Base-by-base conservation (phyloP, 306 rosid genomes). In the barrel medic (Medicago truncatula) region DNA sequence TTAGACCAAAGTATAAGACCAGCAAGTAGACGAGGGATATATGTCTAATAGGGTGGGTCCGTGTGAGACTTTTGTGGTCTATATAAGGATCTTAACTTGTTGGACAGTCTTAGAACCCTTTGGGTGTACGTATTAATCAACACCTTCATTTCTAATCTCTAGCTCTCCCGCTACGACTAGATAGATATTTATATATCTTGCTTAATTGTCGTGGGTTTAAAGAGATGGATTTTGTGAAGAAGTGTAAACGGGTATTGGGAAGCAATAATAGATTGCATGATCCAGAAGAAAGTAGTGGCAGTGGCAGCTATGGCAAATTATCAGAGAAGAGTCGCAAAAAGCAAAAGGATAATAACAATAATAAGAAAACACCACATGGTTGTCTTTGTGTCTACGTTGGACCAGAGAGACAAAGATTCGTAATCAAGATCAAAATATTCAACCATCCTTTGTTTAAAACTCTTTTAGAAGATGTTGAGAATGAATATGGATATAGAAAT, bases 381-480 rank as follows among this genome's bases (percentile, higher is more conserved):
- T 91, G 83, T 21, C 49, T 89, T 65, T 25, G 77, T 0, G 98
- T 93, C 0, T 87, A 88, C 9, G 96, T 95, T 2, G 98, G 97
- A 41, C 46, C 81, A 0, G 67, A 85, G 40, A 87, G 80, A 59
- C 79, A 85, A 10, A 83, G 89, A 46, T 92, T 92, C 36, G 79
- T 75, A 15, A 80, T 92, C 8, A 87, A 83, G 70, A 71, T 87
- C 2, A 76, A 85, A 81, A 60, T 73, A 4, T 86, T 77, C 0
- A 92, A 95, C 21, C 97, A 92, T 47, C 89, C 91, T 0, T 56
- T 83, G 73, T 92, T 95, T 82, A 74, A 70, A 83, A 75, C 56
- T 15, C 84, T 92, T 23, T 81, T 95, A 18, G 90, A 95, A 9
- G 88, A 83, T 15, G 93, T 95, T 3, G 91, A 90, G 74, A 39